Conservation (phyloP, 2,329 filamentous ascomycete genomes). For the Tympanopsis confertula region DNA sequence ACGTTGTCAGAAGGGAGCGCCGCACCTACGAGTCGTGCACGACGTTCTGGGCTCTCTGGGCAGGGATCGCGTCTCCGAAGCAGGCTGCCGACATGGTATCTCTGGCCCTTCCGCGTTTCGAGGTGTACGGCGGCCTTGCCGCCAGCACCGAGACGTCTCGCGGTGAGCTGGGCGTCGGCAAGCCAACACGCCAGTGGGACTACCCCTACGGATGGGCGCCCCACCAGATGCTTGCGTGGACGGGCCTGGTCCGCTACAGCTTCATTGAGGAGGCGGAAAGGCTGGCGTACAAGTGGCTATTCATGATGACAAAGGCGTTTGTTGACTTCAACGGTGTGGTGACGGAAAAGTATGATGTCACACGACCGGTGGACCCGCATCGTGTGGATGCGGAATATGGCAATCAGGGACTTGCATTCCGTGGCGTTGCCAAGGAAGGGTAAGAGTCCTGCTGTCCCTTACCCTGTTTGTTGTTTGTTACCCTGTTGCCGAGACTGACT, state of each 20-base stretch:
- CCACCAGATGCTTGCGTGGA: conserved; percentile 97
- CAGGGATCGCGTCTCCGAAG: conserved; percentile 71
- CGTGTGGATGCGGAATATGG: conserved; percentile 94
- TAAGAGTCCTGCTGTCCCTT: conserved; percentile 41
- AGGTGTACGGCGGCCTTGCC: conserved; percentile 75
- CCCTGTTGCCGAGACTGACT: conserved; percentile 8
- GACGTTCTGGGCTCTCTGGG: conserved; percentile 97
- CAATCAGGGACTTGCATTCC: conserved; percentile 91
- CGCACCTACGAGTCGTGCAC: conserved; percentile 82
- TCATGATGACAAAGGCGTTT: conserved; percentile 97
- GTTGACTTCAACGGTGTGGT: conserved; percentile 97
- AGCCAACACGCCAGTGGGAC: conserved; percentile 96
- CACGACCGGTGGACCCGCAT: conserved; percentile 77
- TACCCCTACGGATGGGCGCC: conserved; percentile 97
- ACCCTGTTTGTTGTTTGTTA: conserved; percentile 2
- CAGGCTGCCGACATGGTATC: conserved; percentile 77
- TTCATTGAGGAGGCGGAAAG: conserved; percentile 83
- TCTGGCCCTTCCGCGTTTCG: conserved; percentile 75
- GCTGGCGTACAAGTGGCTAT: conserved; percentile 89
- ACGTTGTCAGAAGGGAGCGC: conserved; percentile 71
- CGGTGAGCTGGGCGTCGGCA: conserved; percentile 64
- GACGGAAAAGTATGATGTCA: conserved; percentile 98
- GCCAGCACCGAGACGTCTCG: conserved; percentile 85
- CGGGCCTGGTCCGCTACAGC: conserved; percentile 78
- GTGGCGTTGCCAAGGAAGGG: conserved; percentile 92